Conservation (phyloP, 441 rosid genomes). For the Sinapis alba region DNA sequence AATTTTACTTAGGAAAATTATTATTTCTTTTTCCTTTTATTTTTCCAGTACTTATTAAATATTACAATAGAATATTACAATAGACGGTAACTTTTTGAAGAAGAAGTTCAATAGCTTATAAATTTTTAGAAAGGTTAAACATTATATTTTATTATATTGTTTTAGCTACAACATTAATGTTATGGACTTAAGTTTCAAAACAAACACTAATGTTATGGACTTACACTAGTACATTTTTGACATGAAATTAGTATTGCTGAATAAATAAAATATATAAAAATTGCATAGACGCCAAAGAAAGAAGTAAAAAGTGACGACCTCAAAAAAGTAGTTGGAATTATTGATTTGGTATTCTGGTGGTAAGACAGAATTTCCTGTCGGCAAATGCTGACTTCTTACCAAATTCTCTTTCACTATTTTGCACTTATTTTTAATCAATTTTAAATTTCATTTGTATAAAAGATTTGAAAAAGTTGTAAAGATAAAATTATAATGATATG, state of each 20-base stretch:
- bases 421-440: background rate
- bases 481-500: conserved; percentile 34
- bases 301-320: conserved; percentile 16
- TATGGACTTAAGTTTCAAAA: background rate
- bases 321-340: conserved; percentile 28
- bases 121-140: background rate
- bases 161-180: background rate
- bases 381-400: conserved; percentile 40
- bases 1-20: background rate
- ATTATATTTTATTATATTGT: background rate
- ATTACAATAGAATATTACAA: background rate
- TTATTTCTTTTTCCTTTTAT: background rate
- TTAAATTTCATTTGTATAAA: background rate
- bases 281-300: conserved; percentile 21
- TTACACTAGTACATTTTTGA: conserved; percentile 1
- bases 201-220: background rate
- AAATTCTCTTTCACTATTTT: conserved; percentile 27
- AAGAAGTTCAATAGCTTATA: background rate
- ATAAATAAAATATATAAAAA: background rate
- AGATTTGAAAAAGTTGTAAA: conserved; percentile 7
- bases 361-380: conserved; percentile 48
- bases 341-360: conserved; percentile 47
- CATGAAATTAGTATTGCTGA: background rate
- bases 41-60: background rate
- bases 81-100: background rate